Base-by-base conservation (phyloP, 306 rosid species). In the Trifolium subterraneum region DNA sequence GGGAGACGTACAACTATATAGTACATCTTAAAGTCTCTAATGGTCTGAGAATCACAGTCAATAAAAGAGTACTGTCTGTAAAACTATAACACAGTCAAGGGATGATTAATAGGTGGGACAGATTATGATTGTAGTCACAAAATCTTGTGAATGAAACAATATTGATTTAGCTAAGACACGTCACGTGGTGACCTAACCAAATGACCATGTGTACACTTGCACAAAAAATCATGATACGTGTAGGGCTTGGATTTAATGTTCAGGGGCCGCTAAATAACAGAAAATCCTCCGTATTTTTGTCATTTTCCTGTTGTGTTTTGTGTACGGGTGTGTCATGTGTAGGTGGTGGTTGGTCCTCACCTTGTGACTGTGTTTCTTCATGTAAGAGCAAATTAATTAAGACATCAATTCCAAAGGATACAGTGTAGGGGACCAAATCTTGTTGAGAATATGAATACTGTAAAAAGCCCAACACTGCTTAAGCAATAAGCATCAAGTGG, bases 271-370 rank as follows among this genome's bases (percentile, higher is more conserved):
- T 73, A 75, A 73, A 80, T 63, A 65, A 79, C 73, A 27, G 51
- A n/a, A 74, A 70, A 90, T 86, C 85, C 79, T 82, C 74, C 65
- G 61, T 72, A n/a, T 65, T 67, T 60, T 81, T 77, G 87, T 79
- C 68, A 60, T 54, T 41, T 87, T 68, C 33, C 59, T 70, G 76
- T 81, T 56, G 56, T 73, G 59, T 81, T 22, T 44, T 27, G 5
- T 64, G 16, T 27, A 16, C 19, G 47, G 18, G 11, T 18, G 16
- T 70, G 35, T 45, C 9, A 22, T 27, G 18, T 41, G 70, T 71
- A 81, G 25, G 25, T 36, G 35, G 48, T 8, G 23, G 13, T 47
- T 71, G 25, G n/a, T 55, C 33, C 0, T 54, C 0, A 20, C 31
- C 61, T 54, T 55, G 35, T 55, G 33, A 56, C 63, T 18, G 3